Evolutionary conservation across 148 eudicot genomes (phyloP).

Genomic region (Fagopyrum tataricum): DNA sequence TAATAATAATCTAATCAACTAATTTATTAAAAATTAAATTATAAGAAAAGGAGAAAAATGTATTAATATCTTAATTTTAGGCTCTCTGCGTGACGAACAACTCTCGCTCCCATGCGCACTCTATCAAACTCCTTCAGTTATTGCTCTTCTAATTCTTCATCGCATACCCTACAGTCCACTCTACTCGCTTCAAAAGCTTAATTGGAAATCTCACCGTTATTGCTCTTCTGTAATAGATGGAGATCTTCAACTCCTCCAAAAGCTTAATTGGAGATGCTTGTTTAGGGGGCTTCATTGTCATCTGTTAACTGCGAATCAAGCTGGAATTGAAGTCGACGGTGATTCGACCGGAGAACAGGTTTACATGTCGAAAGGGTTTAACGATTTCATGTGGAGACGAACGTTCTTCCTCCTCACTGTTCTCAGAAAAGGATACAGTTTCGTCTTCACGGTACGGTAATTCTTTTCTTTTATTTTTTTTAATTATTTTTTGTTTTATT

Average conservation of each 20-base stretch:
- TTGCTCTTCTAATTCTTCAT: neutral
- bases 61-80: no score
- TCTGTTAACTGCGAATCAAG: slow-evolving; percentile 6
- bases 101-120: neutral
- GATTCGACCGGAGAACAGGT: slow-evolving; percentile 45
- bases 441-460: slow-evolving; percentile 60
- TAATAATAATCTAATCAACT: no score
- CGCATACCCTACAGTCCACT: neutral
- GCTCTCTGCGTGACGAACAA: no score
- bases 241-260: neutral
- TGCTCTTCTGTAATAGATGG: neutral
- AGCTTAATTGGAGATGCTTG: slow-evolving; percentile 25
- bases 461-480: neutral
- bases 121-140: neutral
- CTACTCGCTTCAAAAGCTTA: neutral
- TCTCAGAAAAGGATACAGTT: slow-evolving; percentile 56
- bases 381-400: slow-evolving; percentile 84
- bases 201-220: no score
- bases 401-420: slow-evolving; percentile 47
- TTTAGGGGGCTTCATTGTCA: slow-evolving; percentile 58
- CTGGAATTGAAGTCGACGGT: slow-evolving; percentile 35
- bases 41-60: no score
- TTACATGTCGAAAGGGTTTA: slow-evolving; percentile 61
- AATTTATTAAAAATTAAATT: no score
- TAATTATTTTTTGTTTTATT: no score